Conservation (phyloP, 1,284 basidiomycete genomes). For the Exobasidium rhododendri region DNA sequence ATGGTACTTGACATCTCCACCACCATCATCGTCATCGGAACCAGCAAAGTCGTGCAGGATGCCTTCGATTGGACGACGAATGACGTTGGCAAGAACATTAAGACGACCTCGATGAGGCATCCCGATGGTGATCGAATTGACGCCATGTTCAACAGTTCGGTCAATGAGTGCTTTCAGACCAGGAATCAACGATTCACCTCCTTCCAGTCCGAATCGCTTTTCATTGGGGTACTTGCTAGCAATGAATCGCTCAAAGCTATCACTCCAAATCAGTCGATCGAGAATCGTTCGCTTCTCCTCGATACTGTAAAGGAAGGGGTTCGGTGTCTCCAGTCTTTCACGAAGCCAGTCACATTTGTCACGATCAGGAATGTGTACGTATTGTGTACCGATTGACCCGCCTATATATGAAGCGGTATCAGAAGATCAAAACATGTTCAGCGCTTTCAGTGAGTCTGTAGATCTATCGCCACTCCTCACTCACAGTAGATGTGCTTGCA, state of each 20-base stretch:
- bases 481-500: conserved; percentile 92
- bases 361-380: conserved; percentile 97
- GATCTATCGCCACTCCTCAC: conserved; percentile 52
- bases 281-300: conserved; percentile 99
- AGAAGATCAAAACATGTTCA: neutral
- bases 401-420: conserved; percentile 63
- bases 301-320: conserved; percentile 95
- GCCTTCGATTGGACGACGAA: conserved; percentile 95
- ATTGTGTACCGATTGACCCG: conserved; percentile 90
- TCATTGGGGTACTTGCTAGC: conserved; percentile 98
- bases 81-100: conserved; percentile 96
- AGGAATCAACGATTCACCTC: conserved; percentile 93
- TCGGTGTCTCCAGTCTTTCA: conserved; percentile 89
- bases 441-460: neutral
- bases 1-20: conserved; percentile 98
- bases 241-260: conserved; percentile 98
- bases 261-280: conserved; percentile 98
- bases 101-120: conserved; percentile 99
- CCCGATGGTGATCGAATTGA: conserved; percentile 93
- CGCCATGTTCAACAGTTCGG: conserved; percentile 90
- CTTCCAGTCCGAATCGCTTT: conserved; percentile 98
- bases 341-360: conserved; percentile 99
- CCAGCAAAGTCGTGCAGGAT: conserved; percentile 95
- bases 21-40: conserved; percentile 58
- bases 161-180: conserved; percentile 99